Evolutionary conservation across 2,329 filamentous ascomycete genomes (phyloP).

Genomic region (Xylaria sp.): DNA sequence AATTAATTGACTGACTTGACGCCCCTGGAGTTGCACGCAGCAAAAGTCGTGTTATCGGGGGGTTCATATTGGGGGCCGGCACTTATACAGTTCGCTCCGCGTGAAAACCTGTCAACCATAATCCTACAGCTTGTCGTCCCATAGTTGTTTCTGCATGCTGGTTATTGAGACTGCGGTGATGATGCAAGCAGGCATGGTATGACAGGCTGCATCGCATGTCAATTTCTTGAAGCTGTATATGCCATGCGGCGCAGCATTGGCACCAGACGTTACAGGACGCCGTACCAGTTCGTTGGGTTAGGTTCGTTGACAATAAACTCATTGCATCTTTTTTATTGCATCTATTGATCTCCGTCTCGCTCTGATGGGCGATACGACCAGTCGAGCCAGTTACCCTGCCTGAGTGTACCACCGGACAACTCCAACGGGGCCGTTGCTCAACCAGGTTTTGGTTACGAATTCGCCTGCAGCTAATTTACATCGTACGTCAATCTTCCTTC

Average conservation of each 20-base stretch:
- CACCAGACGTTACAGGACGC: slow-evolving; percentile 24
- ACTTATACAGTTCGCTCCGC: slow-evolving; percentile 4
- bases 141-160: background rate
- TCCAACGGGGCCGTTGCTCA: slow-evolving; percentile 16
- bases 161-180: background rate
- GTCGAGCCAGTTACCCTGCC: background rate
- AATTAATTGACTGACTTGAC: background rate
- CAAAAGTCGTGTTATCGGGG: background rate
- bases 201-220: slow-evolving; percentile 21
- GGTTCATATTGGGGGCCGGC: background rate
- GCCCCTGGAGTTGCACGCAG: background rate
- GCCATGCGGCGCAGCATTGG: slow-evolving; percentile 11
- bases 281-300: slow-evolving; percentile 21
- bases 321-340: background rate
- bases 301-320: background rate
- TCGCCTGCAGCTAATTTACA: slow-evolving; percentile 11
- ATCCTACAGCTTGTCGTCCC: slow-evolving; percentile 16
- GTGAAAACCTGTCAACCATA: slow-evolving; percentile 10
- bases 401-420: slow-evolving; percentile 10
- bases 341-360: slow-evolving; percentile 1
- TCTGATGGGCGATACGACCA: background rate
- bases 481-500: background rate
- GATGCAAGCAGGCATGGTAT: slow-evolving; percentile 14
- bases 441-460: slow-evolving; percentile 19
- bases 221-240: slow-evolving; percentile 14